These are phyloP conservation scores for Mallotus japonicus DNA, from an alignment of 441 rosid species.

Conservation along the genomic window DNA sequence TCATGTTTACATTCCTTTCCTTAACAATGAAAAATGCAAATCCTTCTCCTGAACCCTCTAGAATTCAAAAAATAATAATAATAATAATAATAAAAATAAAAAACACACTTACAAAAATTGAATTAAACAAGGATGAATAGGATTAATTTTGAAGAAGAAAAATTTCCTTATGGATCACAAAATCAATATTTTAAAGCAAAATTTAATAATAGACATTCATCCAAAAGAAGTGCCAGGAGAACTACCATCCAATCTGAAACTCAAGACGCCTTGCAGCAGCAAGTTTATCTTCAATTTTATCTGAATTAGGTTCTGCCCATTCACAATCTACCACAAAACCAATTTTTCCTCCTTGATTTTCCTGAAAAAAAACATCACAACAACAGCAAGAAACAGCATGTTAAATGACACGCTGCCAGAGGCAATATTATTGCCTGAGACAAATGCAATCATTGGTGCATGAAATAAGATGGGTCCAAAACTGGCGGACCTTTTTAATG, in stretches of 20 bases:
- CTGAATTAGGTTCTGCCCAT: constrained; percentile 90
- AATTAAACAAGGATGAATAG: background rate
- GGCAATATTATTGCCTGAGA: constrained; percentile 2
- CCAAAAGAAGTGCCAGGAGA: constrained; percentile 5
- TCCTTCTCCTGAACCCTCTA: background rate
- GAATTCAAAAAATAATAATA: background rate
- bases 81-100: too few relatives aligned
- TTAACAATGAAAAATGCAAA: background rate
- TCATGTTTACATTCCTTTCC: background rate
- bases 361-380: constrained; percentile 38
- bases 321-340: constrained; percentile 87
- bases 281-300: constrained; percentile 58
- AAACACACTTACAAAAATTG: background rate
- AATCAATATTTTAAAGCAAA: background rate
- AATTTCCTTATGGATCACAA: too few relatives aligned
- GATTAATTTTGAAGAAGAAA: too few relatives aligned
- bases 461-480: background rate
- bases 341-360: constrained; percentile 76
- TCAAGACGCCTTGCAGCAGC: constrained; percentile 83
- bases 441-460: background rate
- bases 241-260: constrained; percentile 93
- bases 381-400: constrained; percentile 18
- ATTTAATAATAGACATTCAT: background rate
- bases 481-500: background rate
- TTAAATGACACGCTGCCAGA: background rate